Base-by-base conservation (phyloP, 78 protist species). In the Dictyostelium intermedium region DNA sequence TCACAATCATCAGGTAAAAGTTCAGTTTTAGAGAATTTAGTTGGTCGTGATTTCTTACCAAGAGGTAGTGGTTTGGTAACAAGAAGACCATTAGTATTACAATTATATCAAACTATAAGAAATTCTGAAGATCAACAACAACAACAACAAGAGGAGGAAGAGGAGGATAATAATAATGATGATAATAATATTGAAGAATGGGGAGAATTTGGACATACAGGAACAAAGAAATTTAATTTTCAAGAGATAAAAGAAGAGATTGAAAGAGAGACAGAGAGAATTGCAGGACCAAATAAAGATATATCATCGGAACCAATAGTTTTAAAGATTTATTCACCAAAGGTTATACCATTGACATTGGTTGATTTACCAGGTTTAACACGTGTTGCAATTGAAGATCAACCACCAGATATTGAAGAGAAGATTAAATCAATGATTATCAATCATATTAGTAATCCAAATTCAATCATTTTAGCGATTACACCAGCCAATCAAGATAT, bases 351-450 rank as follows among this genome's bases (percentile, higher is more conserved):
- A 92, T 97, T 99, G 77, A 98, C 99, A 5, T 95, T 99, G 45
- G 97, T 99, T 32, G 99, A 99, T 84, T 84, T 98, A 37, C 99
- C 99, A 3, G 99, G 99, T 13, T 27, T 99, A 32, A 98, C 99
- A 7, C 95, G 97, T 85, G 95, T 95, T 32, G 93, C 98, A 25
- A 92, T 98, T 63, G 98, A 98, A 1, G 99, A 98, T 85, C 99
- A 98, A 92, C 99, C 99, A 10, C 41, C 20, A 9, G 97, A 98
- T 86, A 98, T 99, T 45, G 99, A 97, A 63, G 32, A 10, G 41
- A 96, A 92, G 35, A 96, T 98, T 41, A 85, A 96, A 1, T 78
- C 53, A 32, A 82, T 99, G 97, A 83, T 97, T 11, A 32, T 97
- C 20, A 16, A 83, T 39, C 98, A 82, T 96, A 97, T 97, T 80